phyloP scores from a whole-genome alignment of 169 alveolate species.

The Eimeria necatrix region DNA sequence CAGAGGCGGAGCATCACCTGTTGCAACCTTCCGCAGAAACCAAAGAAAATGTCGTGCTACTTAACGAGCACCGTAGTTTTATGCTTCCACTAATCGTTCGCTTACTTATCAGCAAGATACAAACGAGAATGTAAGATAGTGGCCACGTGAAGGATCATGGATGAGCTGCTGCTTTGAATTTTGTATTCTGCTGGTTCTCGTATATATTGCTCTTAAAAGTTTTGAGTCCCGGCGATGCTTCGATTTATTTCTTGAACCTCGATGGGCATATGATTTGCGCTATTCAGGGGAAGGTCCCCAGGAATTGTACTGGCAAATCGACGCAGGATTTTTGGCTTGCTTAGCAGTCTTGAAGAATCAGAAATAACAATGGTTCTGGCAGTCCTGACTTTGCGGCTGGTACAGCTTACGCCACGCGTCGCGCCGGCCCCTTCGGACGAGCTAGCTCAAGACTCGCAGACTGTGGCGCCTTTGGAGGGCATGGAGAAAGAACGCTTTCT shows the following conservation, averaged over 20 bases:
- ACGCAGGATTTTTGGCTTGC: slow-evolving; percentile 50
- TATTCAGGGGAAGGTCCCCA: slow-evolving; percentile 61
- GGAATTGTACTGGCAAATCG: slow-evolving; percentile 55
- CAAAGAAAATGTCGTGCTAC: slow-evolving; percentile 43
- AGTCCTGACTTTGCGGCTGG: slow-evolving; percentile 55
- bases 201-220: background rate
- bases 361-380: slow-evolving; percentile 58
- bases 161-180: background rate
- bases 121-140: slow-evolving; percentile 26
- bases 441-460: background rate
- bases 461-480: slow-evolving; percentile 32
- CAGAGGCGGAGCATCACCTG: slow-evolving; percentile 33
- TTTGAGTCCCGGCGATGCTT: background rate
- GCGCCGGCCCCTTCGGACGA: background rate
- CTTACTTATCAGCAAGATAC: slow-evolving; percentile 63
- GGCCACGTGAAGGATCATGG: background rate
- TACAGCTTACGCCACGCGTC: slow-evolving; percentile 30
- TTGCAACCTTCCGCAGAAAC: slow-evolving; percentile 18
- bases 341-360: slow-evolving; percentile 60
- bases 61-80: slow-evolving; percentile 48
- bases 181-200: background rate
- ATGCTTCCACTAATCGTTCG: slow-evolving; percentile 67
- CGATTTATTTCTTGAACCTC: background rate
- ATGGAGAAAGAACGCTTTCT: slow-evolving; percentile 66
- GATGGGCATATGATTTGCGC: background rate